phyloP scores from a whole-genome alignment of 441 rosid species.

The Gossypium schwendimanii region DNA sequence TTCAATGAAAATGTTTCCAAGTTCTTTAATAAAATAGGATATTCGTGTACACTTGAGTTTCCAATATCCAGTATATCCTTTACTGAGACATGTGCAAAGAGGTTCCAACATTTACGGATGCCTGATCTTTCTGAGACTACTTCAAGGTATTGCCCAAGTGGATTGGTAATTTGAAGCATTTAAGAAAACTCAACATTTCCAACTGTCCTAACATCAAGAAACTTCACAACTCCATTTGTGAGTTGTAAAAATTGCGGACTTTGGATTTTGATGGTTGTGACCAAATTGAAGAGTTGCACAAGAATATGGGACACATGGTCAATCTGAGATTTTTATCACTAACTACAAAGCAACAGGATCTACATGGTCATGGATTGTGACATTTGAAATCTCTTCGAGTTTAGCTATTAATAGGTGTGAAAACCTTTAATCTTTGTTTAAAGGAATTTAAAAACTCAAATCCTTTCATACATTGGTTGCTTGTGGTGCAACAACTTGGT shows the following conservation, averaged over 20 bases:
- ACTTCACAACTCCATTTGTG: background rate
- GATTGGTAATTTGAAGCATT: slow-evolving; percentile 8
- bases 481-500: background rate
- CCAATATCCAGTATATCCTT: background rate
- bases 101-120: background rate
- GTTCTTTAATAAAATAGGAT: background rate
- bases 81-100: background rate
- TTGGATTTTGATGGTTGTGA: background rate
- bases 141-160: background rate
- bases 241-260: slow-evolving; percentile 12
- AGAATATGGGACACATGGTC: slow-evolving; percentile 5
- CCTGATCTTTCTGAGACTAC: slow-evolving; percentile 7
- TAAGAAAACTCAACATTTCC: slow-evolving; percentile 9
- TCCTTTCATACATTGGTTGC: background rate
- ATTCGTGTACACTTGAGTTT: background rate
- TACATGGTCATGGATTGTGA: background rate
- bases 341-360: slow-evolving; percentile 13
- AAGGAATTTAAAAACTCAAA: background rate
- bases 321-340: background rate
- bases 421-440: background rate
- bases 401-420: background rate
- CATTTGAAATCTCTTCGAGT: background rate
- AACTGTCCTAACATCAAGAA: background rate
- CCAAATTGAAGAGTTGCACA: slow-evolving; percentile 16
- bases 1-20: background rate